phyloP scores from a whole-genome alignment of 768 basidiomycete genomes.

The Lentinus brumalis region DNA sequence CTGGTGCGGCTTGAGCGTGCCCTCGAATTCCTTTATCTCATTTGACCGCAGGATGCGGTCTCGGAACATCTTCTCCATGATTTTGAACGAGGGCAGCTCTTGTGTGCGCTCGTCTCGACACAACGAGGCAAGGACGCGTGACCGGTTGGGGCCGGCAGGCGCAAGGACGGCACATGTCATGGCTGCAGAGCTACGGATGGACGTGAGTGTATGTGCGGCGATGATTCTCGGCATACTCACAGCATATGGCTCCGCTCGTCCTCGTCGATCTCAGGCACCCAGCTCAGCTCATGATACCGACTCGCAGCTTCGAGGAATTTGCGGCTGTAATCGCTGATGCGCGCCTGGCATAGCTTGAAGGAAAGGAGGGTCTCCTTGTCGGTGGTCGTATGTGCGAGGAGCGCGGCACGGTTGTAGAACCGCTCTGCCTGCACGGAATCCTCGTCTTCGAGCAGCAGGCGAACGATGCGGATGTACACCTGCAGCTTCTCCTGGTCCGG shows the following conservation, averaged over 20 bases:
- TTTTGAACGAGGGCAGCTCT: slow-evolving; percentile 80
- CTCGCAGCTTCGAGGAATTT: slow-evolving; percentile 94
- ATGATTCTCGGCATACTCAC: slow-evolving; percentile 46
- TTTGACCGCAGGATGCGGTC: slow-evolving; percentile 92
- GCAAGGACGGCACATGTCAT: slow-evolving; percentile 97
- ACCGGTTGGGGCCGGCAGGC: slow-evolving; percentile 95
- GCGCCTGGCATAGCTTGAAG: slow-evolving; percentile 92
- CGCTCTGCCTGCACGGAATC: slow-evolving; percentile 98
- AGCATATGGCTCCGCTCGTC: slow-evolving; percentile 90
- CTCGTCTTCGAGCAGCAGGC: slow-evolving; percentile 92
- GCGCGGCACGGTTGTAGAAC: slow-evolving; percentile 94
- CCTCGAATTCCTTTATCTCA: slow-evolving; percentile 90
- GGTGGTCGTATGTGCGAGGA: slow-evolving; percentile 77
- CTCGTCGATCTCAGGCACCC: slow-evolving; percentile 89
- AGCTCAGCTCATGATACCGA: slow-evolving; percentile 93
- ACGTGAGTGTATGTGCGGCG: neutral
- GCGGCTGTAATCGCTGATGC: slow-evolving; percentile 89
- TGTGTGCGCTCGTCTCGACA: slow-evolving; percentile 91
- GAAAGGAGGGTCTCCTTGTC: slow-evolving; percentile 80
- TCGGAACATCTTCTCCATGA: slow-evolving; percentile 97
- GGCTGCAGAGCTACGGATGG: slow-evolving; percentile 67
- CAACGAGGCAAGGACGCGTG: slow-evolving; percentile 87
- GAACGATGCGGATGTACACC: slow-evolving; percentile 92
- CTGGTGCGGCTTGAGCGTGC: slow-evolving; percentile 87
- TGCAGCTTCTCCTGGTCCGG: slow-evolving; percentile 83